Conservation (phyloP, 768 basidiomycete genomes). For the Kwoniella shandongensis region DNA sequence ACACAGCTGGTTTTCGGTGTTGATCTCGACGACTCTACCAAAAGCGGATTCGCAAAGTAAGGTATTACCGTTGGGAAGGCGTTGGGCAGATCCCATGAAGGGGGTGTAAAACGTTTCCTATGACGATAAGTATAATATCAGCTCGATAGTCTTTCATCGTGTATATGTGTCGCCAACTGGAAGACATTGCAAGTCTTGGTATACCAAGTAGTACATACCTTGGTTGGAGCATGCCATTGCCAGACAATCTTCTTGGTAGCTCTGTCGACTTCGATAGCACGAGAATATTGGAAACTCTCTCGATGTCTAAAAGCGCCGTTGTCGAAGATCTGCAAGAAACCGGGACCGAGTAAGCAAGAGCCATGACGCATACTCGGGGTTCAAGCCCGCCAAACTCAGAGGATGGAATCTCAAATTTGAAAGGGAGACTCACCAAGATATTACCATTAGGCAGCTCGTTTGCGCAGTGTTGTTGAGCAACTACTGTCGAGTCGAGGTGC, state of each 20-base stretch:
- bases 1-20: slow-evolving; percentile 32
- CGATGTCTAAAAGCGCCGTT: slow-evolving; percentile 37
- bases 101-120: slow-evolving; percentile 29
- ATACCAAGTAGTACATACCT: slow-evolving; percentile 7
- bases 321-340: slow-evolving; percentile 42
- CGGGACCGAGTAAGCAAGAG: neutral
- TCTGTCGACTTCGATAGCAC: slow-evolving; percentile 25
- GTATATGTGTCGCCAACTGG: neutral
- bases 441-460: slow-evolving; percentile 17
- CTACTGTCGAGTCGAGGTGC: slow-evolving; percentile 49
- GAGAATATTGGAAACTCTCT: slow-evolving; percentile 33
- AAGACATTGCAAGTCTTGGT: too few relatives aligned
- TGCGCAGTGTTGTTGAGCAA: slow-evolving; percentile 46
- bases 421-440: slow-evolving; percentile 3
- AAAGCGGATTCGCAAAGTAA: slow-evolving; percentile 23
- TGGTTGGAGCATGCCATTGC: slow-evolving; percentile 20
- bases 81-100: slow-evolving; percentile 27
- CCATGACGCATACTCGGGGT: too few relatives aligned
- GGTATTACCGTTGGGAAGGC: slow-evolving; percentile 25
- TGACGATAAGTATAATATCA: neutral
- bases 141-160: neutral
- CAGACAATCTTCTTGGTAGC: slow-evolving; percentile 27
- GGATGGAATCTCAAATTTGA: too few relatives aligned
- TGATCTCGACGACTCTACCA: slow-evolving; percentile 29
- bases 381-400: neutral